Evolutionary conservation across 192 early-diverging fungal species (phyloP), one percentile per base, ranked within the genome.

Genomic region (Rhizophagus clarus): DNA sequence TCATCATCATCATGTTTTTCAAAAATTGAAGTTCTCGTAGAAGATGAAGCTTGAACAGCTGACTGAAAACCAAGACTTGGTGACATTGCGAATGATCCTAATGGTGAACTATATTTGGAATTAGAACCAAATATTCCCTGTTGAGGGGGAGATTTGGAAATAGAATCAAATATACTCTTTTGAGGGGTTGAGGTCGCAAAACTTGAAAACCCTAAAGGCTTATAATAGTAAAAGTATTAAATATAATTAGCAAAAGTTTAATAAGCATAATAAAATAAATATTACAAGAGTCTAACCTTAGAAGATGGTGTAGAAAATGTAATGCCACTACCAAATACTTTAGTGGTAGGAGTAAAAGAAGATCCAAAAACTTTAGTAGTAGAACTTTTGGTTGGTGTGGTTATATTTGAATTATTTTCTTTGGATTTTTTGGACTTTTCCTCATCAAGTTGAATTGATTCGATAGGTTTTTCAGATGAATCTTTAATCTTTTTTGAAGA

Each of bases 71-170:
- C 51, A 56, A 22, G 51, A 56, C 20, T 56, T 56, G 69, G 37
- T 29, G 69, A 71, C 31, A 0, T 37, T 12, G 69, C 64, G 17
- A 26, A 26, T 20, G 34, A 22, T 29, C 10, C 34, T 67, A 32
- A 40, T 20, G 34, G 37, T 10, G 28, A 22, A 37, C 28, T 71
- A 15, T 31, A 67, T 26, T 32, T 67, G 31, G 31, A 31, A 67
- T 67, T 26, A 67, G 69, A 71, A 34, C 69, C 69, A n/a, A 71
- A 71, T 34, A 37, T 40, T 40, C 34, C 34, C 26, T 71, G 69
- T n/a, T 71, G 32, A 71, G 28, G 28, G 7, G 37, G 28, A n/a
- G 22, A 71, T 34, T n/a, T 31, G 69, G 69, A 29, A n/a, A 15
- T 4, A 20, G 69, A 71, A 10, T 12, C 69, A 29, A 71, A 71